Evolutionary conservation across 1,284 basidiomycete genomes (phyloP), one percentile per base, ranked within the genome.

Genomic region (Cutaneotrichosporon sp.): DNA sequence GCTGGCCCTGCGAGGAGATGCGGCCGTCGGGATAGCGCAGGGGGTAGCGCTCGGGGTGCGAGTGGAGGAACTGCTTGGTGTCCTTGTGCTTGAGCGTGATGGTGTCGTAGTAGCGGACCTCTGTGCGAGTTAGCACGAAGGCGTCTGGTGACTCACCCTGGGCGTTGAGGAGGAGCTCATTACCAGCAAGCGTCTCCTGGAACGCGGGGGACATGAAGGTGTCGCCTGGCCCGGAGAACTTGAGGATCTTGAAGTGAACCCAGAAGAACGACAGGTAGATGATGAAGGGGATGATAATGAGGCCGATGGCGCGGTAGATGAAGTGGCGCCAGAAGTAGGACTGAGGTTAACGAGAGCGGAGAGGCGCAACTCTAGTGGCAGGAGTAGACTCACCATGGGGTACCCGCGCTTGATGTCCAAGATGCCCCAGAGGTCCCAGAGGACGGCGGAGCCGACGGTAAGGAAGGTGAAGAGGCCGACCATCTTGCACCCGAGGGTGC

Each of bases 261-360:
- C 90, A 99, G 84, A 99, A 99, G 85, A 97, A 94, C 24, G 89
- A 89, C 14, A 99, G 85, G 79, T 99, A 99, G 66, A 99, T 84
- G 63, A 90, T 81, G 67, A 95, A 86, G 5, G 97, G 97, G 20
- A 97, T 81, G 46, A 91, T 70, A 65, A 99, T 97, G 53, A 99
- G 84, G n/a, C 90, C 92, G 64, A 91, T 69, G 14, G 88, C 88
- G 46, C 97, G 86, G 22, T 95, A 94, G 47, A 83, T 79, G 78
- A 99, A 97, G 78, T 99, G 97, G 61, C 85, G 87, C 80, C 85
- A 87, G 76, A 99, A 92, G 78, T 92, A 87, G 68, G 93, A 88
- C 95, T 97, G 66, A 4, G 53, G 52, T 49, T 16, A 62, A 58
- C 46, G 16, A 3, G 8, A 4, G 14, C n/a, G 9, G 10, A 4